Percentiles rank a stretch among this genome's conserved stretches.
Evolutionary conservation across 495 filamentous ascomycete genomes (phyloP).

Genomic region (Aspergillus diversus): DNA sequence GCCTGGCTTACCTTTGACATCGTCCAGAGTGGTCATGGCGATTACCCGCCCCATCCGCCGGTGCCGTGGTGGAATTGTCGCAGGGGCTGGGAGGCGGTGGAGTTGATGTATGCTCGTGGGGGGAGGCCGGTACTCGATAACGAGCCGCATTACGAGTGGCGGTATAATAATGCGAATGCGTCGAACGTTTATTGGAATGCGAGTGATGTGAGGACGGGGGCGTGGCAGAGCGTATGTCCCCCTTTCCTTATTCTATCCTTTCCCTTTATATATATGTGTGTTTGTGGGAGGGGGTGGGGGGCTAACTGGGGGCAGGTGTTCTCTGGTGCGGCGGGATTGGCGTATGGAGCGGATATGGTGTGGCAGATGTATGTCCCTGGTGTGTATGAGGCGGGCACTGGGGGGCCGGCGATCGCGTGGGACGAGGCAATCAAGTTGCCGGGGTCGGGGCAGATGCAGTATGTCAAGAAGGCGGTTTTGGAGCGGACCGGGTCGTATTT

Average conservation of each 20-base stretch:
- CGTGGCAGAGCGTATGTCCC: slow-evolving; percentile 12
- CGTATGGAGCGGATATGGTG: slow-evolving; percentile 11
- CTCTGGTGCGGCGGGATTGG: slow-evolving; percentile 12
- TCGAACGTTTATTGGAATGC: slow-evolving; percentile 3
- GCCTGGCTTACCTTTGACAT: slow-evolving; percentile 16
- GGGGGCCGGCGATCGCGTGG: slow-evolving; percentile 6
- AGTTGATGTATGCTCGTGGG: slow-evolving; percentile 17
- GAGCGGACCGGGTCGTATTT: slow-evolving; percentile 6
- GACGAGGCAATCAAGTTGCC: background rate
- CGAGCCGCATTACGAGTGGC: slow-evolving; percentile 18
- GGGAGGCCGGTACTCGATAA: slow-evolving; percentile 12
- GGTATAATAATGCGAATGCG: slow-evolving; percentile 12
- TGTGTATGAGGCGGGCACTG: slow-evolving; percentile 1
- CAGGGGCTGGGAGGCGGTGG: slow-evolving; percentile 15
- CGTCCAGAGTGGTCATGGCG: slow-evolving; percentile 11
- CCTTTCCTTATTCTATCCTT: background rate
- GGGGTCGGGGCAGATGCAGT: slow-evolving; percentile 17
- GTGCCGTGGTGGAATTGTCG: slow-evolving; percentile 19
- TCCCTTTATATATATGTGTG: too few relatives aligned
- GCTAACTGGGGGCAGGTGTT: slow-evolving; percentile 21
- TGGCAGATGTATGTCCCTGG: slow-evolving; percentile 7
- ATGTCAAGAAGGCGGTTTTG: slow-evolving; percentile 8
- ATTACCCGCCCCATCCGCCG: slow-evolving; percentile 15
- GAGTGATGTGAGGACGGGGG: slow-evolving; percentile 16
- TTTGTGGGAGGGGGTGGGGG: too few relatives aligned